These are phyloP conservation scores for Davidsoniella eucalypti DNA, from an alignment of 2,329 filamentous ascomycete genomes.

Conservation along the genomic window DNA sequence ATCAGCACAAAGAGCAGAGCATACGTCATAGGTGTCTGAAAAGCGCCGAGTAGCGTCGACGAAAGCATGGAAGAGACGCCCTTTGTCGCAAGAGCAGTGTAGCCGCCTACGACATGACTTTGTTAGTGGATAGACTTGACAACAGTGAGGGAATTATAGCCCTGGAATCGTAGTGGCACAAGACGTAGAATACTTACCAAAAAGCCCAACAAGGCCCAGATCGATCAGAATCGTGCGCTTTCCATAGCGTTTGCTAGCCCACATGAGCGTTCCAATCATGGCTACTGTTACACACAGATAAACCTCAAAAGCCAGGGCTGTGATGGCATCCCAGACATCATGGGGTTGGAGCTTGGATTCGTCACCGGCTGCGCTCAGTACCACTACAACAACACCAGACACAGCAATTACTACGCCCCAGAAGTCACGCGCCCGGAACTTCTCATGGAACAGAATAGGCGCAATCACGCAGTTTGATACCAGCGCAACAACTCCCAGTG, in stretches of 20 bases:
- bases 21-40: constrained; percentile 87
- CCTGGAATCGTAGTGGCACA: background rate
- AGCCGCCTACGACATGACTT: constrained; percentile 41
- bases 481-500: constrained; percentile 87
- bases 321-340: constrained; percentile 81
- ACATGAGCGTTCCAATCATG: constrained; percentile 64
- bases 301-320: constrained; percentile 73
- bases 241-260: constrained; percentile 71
- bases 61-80: constrained; percentile 91
- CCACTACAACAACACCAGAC: constrained; percentile 76
- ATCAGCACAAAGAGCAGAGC: constrained; percentile 64
- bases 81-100: constrained; percentile 93
- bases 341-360: constrained; percentile 84
- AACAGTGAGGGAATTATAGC: background rate
- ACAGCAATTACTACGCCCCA: constrained; percentile 80
- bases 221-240: constrained; percentile 78
- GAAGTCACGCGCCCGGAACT: constrained; percentile 69
- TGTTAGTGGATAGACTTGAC: constrained; percentile 8
- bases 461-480: constrained; percentile 96
- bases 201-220: constrained; percentile 79
- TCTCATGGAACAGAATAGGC: constrained; percentile 82
- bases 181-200: constrained; percentile 42
- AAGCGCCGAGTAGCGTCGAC: constrained; percentile 71
- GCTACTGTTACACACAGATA: constrained; percentile 64
- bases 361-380: constrained; percentile 74